Percentiles rank a stretch among this genome's conserved stretches.
Evolutionary conservation across 2,329 filamentous ascomycete genomes (phyloP).

Genomic region (Fusarium armeniacum): DNA sequence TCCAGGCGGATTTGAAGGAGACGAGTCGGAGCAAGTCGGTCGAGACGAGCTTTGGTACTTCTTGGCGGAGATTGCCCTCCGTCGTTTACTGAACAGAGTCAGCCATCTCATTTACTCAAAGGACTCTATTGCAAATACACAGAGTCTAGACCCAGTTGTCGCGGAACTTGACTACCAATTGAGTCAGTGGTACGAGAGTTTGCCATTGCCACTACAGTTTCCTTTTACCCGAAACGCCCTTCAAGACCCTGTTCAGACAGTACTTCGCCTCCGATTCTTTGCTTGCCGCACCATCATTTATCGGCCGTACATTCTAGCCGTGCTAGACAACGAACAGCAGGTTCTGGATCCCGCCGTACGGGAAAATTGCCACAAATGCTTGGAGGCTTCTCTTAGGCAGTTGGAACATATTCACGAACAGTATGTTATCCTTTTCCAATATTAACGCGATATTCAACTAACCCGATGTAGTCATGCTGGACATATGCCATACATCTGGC

Average conservation of each 20-base stretch:
- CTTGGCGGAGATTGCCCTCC: slow-evolving; percentile 83
- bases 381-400: slow-evolving; percentile 84
- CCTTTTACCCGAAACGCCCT: slow-evolving; percentile 77
- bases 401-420: slow-evolving; percentile 83
- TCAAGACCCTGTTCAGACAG: slow-evolving; percentile 82
- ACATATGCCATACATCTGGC: slow-evolving; percentile 88
- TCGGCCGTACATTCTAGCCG: slow-evolving; percentile 84
- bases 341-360: slow-evolving; percentile 79
- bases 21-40: slow-evolving; percentile 73
- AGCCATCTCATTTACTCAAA: slow-evolving; percentile 85
- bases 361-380: slow-evolving; percentile 83
- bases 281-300: slow-evolving; percentile 90
- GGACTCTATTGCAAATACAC: slow-evolving; percentile 77
- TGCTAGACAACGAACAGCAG: slow-evolving; percentile 81
- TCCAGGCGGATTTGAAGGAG: slow-evolving; percentile 82
- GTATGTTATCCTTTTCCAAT: slow-evolving; percentile 61
- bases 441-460: slow-evolving; percentile 8
- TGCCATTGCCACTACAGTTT: slow-evolving; percentile 82
- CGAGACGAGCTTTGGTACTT: slow-evolving; percentile 90
- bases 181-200: slow-evolving; percentile 85
- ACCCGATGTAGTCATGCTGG: slow-evolving; percentile 73
- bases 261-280: slow-evolving; percentile 83
- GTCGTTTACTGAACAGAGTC: slow-evolving; percentile 81
- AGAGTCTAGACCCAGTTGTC: slow-evolving; percentile 81
- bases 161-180: slow-evolving; percentile 86